Evolutionary conservation across 2,329 filamentous ascomycete genomes (phyloP), one percentile per base, ranked within the genome.

Genomic region (Ophiostoma tasmaniense): DNA sequence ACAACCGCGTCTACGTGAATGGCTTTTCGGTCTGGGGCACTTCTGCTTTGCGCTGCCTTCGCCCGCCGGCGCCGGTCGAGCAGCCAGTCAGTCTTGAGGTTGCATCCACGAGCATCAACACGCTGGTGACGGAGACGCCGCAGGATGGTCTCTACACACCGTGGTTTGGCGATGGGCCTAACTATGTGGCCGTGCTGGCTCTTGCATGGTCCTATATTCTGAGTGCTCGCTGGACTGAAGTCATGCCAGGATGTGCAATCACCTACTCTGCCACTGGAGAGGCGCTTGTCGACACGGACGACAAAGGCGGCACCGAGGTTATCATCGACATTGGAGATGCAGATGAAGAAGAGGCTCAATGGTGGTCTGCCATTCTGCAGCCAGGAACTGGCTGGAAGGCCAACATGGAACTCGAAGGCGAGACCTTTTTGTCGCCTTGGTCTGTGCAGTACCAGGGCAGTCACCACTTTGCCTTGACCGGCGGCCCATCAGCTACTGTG

Each of bases 401-500:
- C 7, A 73, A 66, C 14, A 68, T 73, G 55, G 50, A n/a, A 1
- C 5, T 68, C 6, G 65, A 67, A 14, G 61, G 62, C 33, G 68
- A 73, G 42, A 69, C 69, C 4, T 71, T 72, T 55, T n/a, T 70
- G 20, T 65, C 72, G 2, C 72, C 72, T 66, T 73, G 71, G 73
- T 73, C 73, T 20, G 30, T 72, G 30, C 25, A 28, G 6, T 68
- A 68, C 61, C n/a, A 71, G 33, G 45, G 66, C 7, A 55, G 35
- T 30, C 39, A 64, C 5, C 64, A 66, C 7, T 70, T 73, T 28
- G 0, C 59, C 42, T 20, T 45, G 4, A 1, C 35, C 71, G 22
- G 66, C 42, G 35, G 13, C 35, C n/a, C 64, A 22, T 17, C 0
- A 28, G 25, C 14, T 30, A 39, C 55, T 20, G 59, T 17, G 20